Evolutionary conservation across 176 grass and related monocot genomes (phyloP), one percentile per base, ranked within the genome.

Genomic region (Guadua angustifolia): DNA sequence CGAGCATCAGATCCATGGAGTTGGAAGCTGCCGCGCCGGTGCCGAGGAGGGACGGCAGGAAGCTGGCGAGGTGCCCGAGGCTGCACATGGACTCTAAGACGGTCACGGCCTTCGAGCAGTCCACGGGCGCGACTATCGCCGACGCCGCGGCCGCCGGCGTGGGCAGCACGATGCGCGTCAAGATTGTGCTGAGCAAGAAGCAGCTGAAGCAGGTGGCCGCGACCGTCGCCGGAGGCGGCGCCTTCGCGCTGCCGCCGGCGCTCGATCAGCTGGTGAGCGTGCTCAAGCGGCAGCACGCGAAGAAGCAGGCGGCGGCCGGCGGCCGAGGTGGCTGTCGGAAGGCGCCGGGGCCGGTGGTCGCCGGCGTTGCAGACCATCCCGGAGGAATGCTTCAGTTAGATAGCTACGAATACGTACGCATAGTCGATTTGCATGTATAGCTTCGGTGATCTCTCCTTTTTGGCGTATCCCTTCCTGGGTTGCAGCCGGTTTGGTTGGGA

Each of bases 351-450:
- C 2, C 74, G 83, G 35, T 94, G 92, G 92, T 86, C 89, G 78
- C 92, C 92, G 80, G 76, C 83, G 77, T 72, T 94, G 86, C 78
- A 91, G 70, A 94, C 89, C 82, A 94, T 94, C 66, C 92, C 92
- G 39, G 92, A 94, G 83, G 92, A 94, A 17, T 77, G 85, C 84
- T 87, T 79, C 42, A 87, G 84, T 60, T 76, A 71, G 57, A 9
- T 55, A 55, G 69, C 24, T 43, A 13, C 69, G 8, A 18, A 11
- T 75, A 18, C 32, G 12, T 45, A n/a, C 32, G 60, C 32, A 8
- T 35, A 14, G 82, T 55, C 60, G 46, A 19, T 74, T 44, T 14
- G 68, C 51, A 6, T 90, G 88, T 79, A 90, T 75, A 90, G 85
- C 25, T 87, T 56, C 62, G 33, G 1, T 59, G 47, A 55, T 49